Base-by-base conservation (phyloP, 306 rosid genomes). In the Macrotyloma uniflorum region DNA sequence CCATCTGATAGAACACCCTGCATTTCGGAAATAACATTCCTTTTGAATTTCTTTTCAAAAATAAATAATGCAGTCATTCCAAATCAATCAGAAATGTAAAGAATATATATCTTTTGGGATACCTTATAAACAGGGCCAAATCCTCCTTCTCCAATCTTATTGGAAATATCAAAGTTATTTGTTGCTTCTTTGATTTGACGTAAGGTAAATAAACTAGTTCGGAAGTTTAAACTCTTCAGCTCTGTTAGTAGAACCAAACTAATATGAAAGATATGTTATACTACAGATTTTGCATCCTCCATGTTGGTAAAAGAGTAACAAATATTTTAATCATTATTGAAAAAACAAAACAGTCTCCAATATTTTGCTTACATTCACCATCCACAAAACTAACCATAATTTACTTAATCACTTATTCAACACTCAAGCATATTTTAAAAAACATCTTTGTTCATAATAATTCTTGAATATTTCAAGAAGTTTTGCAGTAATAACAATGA, bases 61-160 rank as follows among this genome's bases (percentile, higher is more conserved):
- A 32, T 32, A 32, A 32, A 32, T 5, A 32, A 32, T 1, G n/a
- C n/a, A n/a, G n/a, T n/a, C n/a, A 12, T 2, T 10, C 6, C 35
- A 3, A 24, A n/a, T n/a, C n/a, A n/a, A n/a, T n/a, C n/a, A n/a
- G n/a, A n/a, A 36, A 15, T 2, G 49, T 43, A 45, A 50, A 1
- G n/a, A 5, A 50, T 50, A 4, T 18, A 50, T 32, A 50, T 50
- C 3, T 14, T 3, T 12, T 43, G 4, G 6, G 13, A 22, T 84
- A 86, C 90, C 90, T 86, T 88, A 51, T 62, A 86, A 62, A 88
- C 88, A 15, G 80, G 75, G 50, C 91, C 89, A 80, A 88, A 88
- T 12, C 85, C 88, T 57, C 92, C 87, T 72, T 88, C 90, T 10
- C 87, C 88, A 40, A 88, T 82, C 80, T 86, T 88, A 67, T 65